Percentiles rank a stretch among this genome's conserved stretches.
Conservation (phyloP, 2,329 filamentous ascomycete species). For the Epichloe typhina region DNA sequence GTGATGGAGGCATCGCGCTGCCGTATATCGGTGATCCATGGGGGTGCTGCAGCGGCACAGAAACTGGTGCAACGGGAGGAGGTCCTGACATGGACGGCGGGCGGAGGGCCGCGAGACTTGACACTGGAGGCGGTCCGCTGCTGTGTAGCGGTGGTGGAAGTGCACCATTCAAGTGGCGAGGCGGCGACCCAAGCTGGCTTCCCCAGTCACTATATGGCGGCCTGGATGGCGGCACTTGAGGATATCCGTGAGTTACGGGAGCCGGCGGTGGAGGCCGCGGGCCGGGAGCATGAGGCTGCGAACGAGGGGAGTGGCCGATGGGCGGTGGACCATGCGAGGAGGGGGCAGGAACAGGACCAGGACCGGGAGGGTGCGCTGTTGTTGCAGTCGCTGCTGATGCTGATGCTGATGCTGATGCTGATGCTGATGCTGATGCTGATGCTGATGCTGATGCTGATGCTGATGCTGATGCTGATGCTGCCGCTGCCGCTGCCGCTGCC, state of each 20-base stretch:
- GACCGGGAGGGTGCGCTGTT: slow-evolving; percentile 2
- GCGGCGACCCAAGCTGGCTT: slow-evolving; percentile 34
- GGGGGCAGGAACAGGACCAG: slow-evolving; percentile 10
- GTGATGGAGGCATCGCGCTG: slow-evolving; percentile 36
- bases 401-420: neutral
- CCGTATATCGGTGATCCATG: slow-evolving; percentile 19
- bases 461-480: neutral
- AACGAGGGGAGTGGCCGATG: slow-evolving; percentile 7
- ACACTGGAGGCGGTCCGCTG: slow-evolving; percentile 14
- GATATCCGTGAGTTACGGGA: slow-evolving; percentile 14
- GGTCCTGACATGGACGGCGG: slow-evolving; percentile 34
- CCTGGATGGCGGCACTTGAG: slow-evolving; percentile 14
- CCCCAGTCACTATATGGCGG: slow-evolving; percentile 33
- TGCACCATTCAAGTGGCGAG: slow-evolving; percentile 38
- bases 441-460: too few species aligned
- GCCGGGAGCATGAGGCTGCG: slow-evolving; percentile 15
- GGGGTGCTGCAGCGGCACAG: slow-evolving; percentile 27
- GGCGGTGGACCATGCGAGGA: slow-evolving; percentile 10
- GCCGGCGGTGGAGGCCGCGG: slow-evolving; percentile 11
- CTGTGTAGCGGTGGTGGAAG: slow-evolving; percentile 21
- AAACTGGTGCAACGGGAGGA: slow-evolving; percentile 26
- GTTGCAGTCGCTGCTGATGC: neutral
- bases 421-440: neutral
- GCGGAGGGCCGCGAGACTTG: slow-evolving; percentile 32
- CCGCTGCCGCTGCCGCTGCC: neutral